phyloP scores from a whole-genome alignment of 2,329 filamentous ascomycete genomes.

The Massarina eburnea region DNA sequence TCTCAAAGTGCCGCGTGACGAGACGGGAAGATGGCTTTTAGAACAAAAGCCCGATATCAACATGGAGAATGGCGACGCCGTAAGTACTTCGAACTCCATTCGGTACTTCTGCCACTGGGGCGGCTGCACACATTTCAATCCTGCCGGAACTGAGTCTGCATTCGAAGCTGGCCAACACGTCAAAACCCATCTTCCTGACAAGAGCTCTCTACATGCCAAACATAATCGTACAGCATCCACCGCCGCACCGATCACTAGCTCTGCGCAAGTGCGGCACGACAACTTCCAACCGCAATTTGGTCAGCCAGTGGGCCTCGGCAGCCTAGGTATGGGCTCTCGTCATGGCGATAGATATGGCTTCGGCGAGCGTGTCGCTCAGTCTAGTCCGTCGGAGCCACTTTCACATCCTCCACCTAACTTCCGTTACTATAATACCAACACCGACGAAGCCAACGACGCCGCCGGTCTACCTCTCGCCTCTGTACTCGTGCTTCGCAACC shows the following conservation, averaged over 20 bases:
- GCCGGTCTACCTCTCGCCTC: slow-evolving; percentile 79
- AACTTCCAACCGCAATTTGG: slow-evolving; percentile 35
- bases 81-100: slow-evolving; percentile 50
- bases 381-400: slow-evolving; percentile 17
- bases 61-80: slow-evolving; percentile 45
- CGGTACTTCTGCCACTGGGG: slow-evolving; percentile 67
- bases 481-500: slow-evolving; percentile 75
- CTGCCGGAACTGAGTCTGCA: slow-evolving; percentile 36
- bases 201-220: slow-evolving; percentile 40
- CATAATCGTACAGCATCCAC: slow-evolving; percentile 52
- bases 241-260: slow-evolving; percentile 28
- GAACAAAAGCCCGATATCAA: slow-evolving; percentile 42
- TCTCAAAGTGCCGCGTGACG: slow-evolving; percentile 59
- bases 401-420: slow-evolving; percentile 30
- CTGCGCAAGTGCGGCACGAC: slow-evolving; percentile 29
- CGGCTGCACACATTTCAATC: slow-evolving; percentile 61
- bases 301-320: slow-evolving; percentile 31
- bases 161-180: slow-evolving; percentile 63
- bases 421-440: slow-evolving; percentile 49
- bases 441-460: slow-evolving; percentile 58
- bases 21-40: slow-evolving; percentile 54
- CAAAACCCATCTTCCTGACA: slow-evolving; percentile 66
- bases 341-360: slow-evolving; percentile 16
- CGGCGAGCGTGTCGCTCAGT: slow-evolving; percentile 22
- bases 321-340: slow-evolving; percentile 29